Evolutionary conservation across 768 basidiomycete genomes (phyloP), one percentile per base, ranked within the genome.

Genomic region (Hypsizygus marmoreus): DNA sequence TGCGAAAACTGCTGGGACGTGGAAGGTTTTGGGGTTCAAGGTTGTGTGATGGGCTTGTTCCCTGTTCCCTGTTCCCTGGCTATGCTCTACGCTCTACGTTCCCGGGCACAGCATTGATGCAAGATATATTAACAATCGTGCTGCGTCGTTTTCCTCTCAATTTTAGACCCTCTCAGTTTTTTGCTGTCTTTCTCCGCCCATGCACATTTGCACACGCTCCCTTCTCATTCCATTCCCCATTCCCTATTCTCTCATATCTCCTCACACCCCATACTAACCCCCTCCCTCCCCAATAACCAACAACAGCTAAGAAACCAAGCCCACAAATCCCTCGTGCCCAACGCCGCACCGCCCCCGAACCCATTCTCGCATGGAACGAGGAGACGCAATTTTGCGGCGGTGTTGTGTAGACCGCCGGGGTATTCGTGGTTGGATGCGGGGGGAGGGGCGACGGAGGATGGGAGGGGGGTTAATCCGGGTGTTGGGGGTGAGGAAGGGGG

Each of bases 291-390:
- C 54, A 43, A 42, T 49, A 47, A 29, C 45, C 50, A 28, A 45
- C 47, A 45, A 47, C 60, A 92, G 87, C 92, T 95, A 55, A 83
- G 94, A 47, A 90, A 87, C 53, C 84, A 88, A 65, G 89, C 90
- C 13, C 88, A 91, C 63, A 85, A 82, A 53, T 73, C 76, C 22
- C 68, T 93, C 36, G 71, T 79, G 22, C 76, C 82, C 17, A 84
- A 80, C 3, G 71, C 80, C 1, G 63, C 83, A 3, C 28, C 22
- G 38, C 88, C 89, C 22, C 75, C 86, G 2, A 97, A 95, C 59
- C 91, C 93, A 16, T 97, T 95, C 66, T 85, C 88, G 32, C 87
- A 89, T 61, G 83, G 86, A 29, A 83, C 69, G 31, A 88, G 84
- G 81, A 71, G 80, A 53, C 69, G 78, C 46, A 97, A 97, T 66